phyloP scores from a whole-genome alignment of 768 basidiomycete species.

The Amanita exitialis region DNA sequence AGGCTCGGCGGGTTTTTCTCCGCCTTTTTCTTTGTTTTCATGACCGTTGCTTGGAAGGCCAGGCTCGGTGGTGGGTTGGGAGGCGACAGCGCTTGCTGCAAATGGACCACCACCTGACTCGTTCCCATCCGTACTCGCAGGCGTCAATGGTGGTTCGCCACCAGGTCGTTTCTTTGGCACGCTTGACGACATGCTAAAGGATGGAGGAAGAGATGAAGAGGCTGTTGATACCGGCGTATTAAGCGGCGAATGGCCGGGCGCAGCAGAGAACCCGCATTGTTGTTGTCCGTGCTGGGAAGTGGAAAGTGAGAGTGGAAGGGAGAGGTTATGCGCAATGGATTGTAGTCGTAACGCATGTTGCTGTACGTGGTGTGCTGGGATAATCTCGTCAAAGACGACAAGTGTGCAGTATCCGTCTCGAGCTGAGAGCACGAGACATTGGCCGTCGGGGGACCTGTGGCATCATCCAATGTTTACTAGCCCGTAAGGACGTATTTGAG shows the following conservation, averaged over 20 bases:
- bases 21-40: slow-evolving; percentile 2
- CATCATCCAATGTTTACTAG: slow-evolving; percentile 1
- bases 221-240: slow-evolving; percentile 3
- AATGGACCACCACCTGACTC: slow-evolving; percentile 7
- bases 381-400: slow-evolving; percentile 89
- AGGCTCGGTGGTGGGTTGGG: slow-evolving; percentile 10
- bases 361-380: slow-evolving; percentile 81
- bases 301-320: slow-evolving; percentile 44
- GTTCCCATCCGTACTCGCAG: slow-evolving; percentile 38
- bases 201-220: slow-evolving; percentile 4
- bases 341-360: slow-evolving; percentile 87
- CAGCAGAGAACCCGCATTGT: neutral
- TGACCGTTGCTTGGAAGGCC: neutral
- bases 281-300: slow-evolving; percentile 10
- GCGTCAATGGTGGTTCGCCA: slow-evolving; percentile 36
- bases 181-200: slow-evolving; percentile 10
- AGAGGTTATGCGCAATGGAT: slow-evolving; percentile 82
- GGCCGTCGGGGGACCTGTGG: slow-evolving; percentile 89
- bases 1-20: slow-evolving; percentile 4
- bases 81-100: slow-evolving; percentile 8
- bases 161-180: slow-evolving; percentile 25
- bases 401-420: slow-evolving; percentile 97
- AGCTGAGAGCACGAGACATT: slow-evolving; percentile 82
- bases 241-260: neutral
- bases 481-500: neutral